Evolutionary conservation across 1,284 basidiomycete species (phyloP), one percentile per base, ranked within the genome.

Genomic region (Trametes sp.): DNA sequence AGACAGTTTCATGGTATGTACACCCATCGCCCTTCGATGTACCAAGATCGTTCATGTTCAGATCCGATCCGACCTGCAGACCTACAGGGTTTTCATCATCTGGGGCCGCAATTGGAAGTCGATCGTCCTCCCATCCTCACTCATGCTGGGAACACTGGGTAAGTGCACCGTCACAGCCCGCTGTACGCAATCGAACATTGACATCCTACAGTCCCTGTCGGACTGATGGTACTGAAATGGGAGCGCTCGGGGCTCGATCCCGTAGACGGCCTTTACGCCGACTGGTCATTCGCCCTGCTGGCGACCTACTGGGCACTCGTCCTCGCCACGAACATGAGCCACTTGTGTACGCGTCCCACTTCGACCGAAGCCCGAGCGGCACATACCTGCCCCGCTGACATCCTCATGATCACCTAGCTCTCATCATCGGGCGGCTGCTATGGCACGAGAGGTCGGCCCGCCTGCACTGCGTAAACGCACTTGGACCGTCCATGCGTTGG

Each of bases 1-100:
- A 8, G 51, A 53, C 23, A 28, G 14, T 10, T 53, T 53, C 23
- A 53, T 53, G 51, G 51, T 53, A 41, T n/a, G 38, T n/a, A 6
- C 26, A 35, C 10, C 26, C 26, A 19, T 29, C 9, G 23, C 16
- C 38, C 3, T 19, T 41, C 38, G n/a, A 2, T 19, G 3, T 41
- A 4, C 14, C 14, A 19, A 6, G 10, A 7, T 41, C 7, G 16
- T 41, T 6, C 16, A 3, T 21, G 9, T n/a, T 31, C 16, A 41
- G n/a, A n/a, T n/a, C n/a, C n/a, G n/a, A 2, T n/a, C 16, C 16
- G 16, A 19, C n/a, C 8, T 41, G 16, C 38, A 58, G 57, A 23
- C 29, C 9, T 58, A 58, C 23, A 35, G 57, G 2, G 23, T 44
- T 6, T 58, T 48, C 26, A 16, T 58, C 6, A 24, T 58, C 23